These are phyloP conservation scores for Phytophthora sp. DNA, from an alignment of 352 stramenopile genomes.

Conservation along the genomic window DNA sequence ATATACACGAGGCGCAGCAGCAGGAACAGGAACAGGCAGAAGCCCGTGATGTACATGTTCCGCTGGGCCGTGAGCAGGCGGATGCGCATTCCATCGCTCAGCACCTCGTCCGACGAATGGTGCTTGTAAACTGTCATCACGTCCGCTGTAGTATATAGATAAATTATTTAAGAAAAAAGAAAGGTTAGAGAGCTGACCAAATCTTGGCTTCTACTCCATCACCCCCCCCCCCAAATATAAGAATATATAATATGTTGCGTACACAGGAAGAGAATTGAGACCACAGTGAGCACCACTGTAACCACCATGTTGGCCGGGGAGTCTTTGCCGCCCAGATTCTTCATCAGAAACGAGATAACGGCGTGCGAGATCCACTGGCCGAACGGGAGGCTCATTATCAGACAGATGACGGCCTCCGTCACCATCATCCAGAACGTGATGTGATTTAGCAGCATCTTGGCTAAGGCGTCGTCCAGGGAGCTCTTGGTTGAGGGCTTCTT, in stretches of 20 bases:
- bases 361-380: slow-evolving; percentile 61
- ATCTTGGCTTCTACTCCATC: slow-evolving; percentile 15
- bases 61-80: slow-evolving; percentile 77
- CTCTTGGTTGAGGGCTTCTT: not conserved
- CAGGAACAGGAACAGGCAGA: slow-evolving; percentile 85
- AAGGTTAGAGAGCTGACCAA: slow-evolving; percentile 16
- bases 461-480: not conserved
- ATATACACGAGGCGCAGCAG: slow-evolving; percentile 82
- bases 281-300: slow-evolving; percentile 60
- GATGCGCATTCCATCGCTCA: slow-evolving; percentile 82
- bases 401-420: slow-evolving; percentile 49
- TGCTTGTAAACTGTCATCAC: slow-evolving; percentile 77
- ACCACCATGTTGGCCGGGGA: slow-evolving; percentile 52
- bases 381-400: slow-evolving; percentile 61
- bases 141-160: slow-evolving; percentile 54
- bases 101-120: slow-evolving; percentile 54
- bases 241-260: no score
- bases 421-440: slow-evolving; percentile 66
- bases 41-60: slow-evolving; percentile 90
- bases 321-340: slow-evolving; percentile 49
- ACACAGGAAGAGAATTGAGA: slow-evolving; percentile 81
- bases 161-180: slow-evolving; percentile 25
- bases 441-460: slow-evolving; percentile 61
- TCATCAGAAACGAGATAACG: slow-evolving; percentile 65
- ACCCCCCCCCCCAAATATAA: no score